Percentiles rank a stretch among this genome's conserved stretches.
Evolutionary conservation across 2,329 filamentous ascomycete genomes (phyloP).

Genomic region (Pseudogymnoascus pannorum): DNA sequence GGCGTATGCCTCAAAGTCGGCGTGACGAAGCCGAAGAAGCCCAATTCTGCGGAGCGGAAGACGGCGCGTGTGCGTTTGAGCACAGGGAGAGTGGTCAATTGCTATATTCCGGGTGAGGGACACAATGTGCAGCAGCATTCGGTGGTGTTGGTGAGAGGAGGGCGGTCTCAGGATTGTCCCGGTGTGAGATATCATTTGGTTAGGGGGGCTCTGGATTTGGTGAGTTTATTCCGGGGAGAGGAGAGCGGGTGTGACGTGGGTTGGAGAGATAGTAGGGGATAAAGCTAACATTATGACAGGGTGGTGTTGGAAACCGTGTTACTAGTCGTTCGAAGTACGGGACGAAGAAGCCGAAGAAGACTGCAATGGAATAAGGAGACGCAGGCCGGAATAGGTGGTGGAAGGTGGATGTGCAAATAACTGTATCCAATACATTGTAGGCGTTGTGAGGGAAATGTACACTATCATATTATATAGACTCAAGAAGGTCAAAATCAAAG

Average conservation of each 20-base stretch:
- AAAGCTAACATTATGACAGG: constrained; percentile 45
- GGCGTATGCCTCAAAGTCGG: constrained; percentile 94
- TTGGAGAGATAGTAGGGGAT: background rate
- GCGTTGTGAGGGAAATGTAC: constrained; percentile 5
- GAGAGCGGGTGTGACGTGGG: background rate
- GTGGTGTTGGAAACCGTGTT: constrained; percentile 78
- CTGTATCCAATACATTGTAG: constrained; percentile 7
- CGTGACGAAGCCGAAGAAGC: constrained; percentile 94
- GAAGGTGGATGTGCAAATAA: constrained; percentile 2
- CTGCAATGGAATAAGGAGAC: constrained; percentile 25
- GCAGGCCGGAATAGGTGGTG: background rate
- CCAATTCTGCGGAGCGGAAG: constrained; percentile 95
- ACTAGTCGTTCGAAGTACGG: constrained; percentile 93
- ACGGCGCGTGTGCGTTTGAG: constrained; percentile 86
- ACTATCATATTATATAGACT: background rate
- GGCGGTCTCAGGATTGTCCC: constrained; percentile 91
- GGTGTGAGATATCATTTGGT: constrained; percentile 96
- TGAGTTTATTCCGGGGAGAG: constrained; percentile 40
- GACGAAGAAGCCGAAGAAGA: constrained; percentile 95
- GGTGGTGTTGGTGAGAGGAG: constrained; percentile 91
- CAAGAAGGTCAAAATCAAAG: background rate
- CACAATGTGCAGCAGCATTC: constrained; percentile 99
- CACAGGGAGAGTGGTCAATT: constrained; percentile 78
- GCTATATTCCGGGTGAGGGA: constrained; percentile 94
- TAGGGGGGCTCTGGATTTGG: constrained; percentile 85